Base-by-base conservation (phyloP, 768 basidiomycete genomes). In the Tephrocybe sp. region DNA sequence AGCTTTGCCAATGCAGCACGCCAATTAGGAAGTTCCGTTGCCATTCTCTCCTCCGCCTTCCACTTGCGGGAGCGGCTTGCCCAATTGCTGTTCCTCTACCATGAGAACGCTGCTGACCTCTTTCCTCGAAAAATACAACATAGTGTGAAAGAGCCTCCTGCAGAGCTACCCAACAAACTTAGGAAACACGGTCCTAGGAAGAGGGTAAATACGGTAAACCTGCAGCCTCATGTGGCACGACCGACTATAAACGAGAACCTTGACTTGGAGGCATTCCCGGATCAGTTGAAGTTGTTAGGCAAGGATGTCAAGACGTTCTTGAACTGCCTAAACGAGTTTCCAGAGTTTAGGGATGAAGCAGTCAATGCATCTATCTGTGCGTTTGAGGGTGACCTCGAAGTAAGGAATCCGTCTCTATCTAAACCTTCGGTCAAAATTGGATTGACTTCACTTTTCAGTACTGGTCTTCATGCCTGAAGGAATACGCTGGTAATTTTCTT, bases 1-100 rank as follows among this genome's bases (percentile, higher is more conserved):
- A 86, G 84, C 62, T 88, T 88, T 61, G 80, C 84, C 30, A 86
- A 88, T 57, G 85, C 87, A 11, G 79, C 85, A 18, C 80, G 86
- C 30, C 87, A 87, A 60, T 73, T 90, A 0, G 88, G 88, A 21
- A 85, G 83, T 48, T 88, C 86, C 4, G 84, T 88, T 18, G 86
- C 84, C 6, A 86, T 90, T 47, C 73, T 88, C 5, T 86, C 86
- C 12, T 87, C 86, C 11, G 79, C 84, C 0, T 86, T 80, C 63
- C 79, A 83, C 57, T 77, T 90, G 25, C 82, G 88, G 2, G 79
- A 83, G 53, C 78, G 86, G 6, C 72, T 89, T 16, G 78, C 82
- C 3, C 83, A 84, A 55, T 73, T 90, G 7, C 72, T 86, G 7
- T 83, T 78, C 61, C 75, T 90, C 12, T 88, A 87, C 64, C 82